Evolutionary conservation across 139 green algal species (phyloP).

Genomic region (Limnomonas spitsbergensis): DNA sequence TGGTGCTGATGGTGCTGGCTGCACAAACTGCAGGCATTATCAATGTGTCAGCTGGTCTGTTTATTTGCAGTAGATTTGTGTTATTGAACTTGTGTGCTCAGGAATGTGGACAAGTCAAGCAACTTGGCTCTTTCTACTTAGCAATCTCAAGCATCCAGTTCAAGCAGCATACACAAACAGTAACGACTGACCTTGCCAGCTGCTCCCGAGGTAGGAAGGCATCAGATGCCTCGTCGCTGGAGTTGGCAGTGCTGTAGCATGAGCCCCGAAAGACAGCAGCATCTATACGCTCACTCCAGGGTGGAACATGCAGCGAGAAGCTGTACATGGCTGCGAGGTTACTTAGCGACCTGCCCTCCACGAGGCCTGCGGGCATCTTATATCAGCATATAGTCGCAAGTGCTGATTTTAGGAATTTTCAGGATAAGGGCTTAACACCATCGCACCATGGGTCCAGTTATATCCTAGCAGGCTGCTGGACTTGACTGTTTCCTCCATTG

Average conservation of each 20-base stretch:
- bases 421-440: not conserved
- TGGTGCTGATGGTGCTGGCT: not conserved
- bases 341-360: conserved; percentile 4
- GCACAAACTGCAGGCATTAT: not conserved
- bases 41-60: no score
- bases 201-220: not conserved
- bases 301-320: not conserved
- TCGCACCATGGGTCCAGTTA: not conserved
- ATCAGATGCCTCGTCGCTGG: not conserved
- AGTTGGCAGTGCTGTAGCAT: conserved; percentile 2
- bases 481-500: no score
- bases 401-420: conserved; percentile 4
- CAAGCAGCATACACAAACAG: not conserved
- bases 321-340: not conserved
- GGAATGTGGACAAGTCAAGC: no score
- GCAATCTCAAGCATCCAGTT: no score
- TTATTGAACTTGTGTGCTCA: no score
- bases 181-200: conserved; percentile 8
- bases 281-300: not conserved
- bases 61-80: no score
- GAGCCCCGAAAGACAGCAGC: conserved; percentile 1
- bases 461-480: not conserved
- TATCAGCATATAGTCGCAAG: no score
- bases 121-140: no score
- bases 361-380: not conserved